A percentile compares a stretch with the other conserved stretches of the same genome.
Evolutionary conservation across 2,329 filamentous ascomycete species (phyloP).

Genomic region (Xylariaceae sp.): DNA sequence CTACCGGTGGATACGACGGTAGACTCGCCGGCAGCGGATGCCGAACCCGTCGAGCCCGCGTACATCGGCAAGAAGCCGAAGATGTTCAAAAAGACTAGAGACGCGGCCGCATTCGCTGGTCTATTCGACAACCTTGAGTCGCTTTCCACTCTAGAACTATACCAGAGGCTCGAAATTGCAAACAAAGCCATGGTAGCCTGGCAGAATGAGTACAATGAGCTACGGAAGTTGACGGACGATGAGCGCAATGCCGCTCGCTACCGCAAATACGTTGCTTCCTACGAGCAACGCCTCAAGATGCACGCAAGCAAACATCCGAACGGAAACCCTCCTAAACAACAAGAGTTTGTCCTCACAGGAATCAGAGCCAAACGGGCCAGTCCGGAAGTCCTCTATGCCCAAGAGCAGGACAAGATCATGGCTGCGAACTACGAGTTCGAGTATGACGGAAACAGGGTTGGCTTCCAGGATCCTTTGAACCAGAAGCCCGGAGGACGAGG

Average conservation of each 20-base stretch:
- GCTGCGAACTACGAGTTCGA: conserved; percentile 57
- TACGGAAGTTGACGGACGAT: conserved; percentile 50
- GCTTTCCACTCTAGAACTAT: conserved; percentile 44
- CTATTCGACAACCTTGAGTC: conserved; percentile 47
- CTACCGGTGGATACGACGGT: conserved; percentile 31
- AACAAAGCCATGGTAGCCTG: conserved; percentile 45
- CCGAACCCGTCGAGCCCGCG: conserved; percentile 16
- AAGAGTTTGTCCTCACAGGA: conserved; percentile 52
- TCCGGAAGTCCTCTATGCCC: conserved; percentile 40
- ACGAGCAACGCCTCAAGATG: conserved; percentile 40
- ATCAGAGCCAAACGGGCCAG: conserved; percentile 42
- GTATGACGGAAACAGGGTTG: conserved; percentile 55
- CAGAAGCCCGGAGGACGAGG: conserved; percentile 53
- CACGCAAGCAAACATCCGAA: conserved; percentile 37
- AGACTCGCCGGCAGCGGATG: conserved; percentile 35
- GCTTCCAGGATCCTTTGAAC: conserved; percentile 52
- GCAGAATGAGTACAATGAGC: conserved; percentile 49
- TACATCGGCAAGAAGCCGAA: conserved; percentile 11
- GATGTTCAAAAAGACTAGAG: conserved; percentile 46
- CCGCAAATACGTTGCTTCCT: conserved; percentile 38
- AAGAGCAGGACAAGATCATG: conserved; percentile 52
- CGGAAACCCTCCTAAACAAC: conserved; percentile 40
- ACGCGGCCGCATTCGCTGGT: conserved; percentile 44
- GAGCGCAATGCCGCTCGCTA: conserved; percentile 53
- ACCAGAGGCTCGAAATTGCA: conserved; percentile 39